phyloP scores from a whole-genome alignment of 2,329 filamentous ascomycete genomes.

The Aspergillus fumigatiaffinis region DNA sequence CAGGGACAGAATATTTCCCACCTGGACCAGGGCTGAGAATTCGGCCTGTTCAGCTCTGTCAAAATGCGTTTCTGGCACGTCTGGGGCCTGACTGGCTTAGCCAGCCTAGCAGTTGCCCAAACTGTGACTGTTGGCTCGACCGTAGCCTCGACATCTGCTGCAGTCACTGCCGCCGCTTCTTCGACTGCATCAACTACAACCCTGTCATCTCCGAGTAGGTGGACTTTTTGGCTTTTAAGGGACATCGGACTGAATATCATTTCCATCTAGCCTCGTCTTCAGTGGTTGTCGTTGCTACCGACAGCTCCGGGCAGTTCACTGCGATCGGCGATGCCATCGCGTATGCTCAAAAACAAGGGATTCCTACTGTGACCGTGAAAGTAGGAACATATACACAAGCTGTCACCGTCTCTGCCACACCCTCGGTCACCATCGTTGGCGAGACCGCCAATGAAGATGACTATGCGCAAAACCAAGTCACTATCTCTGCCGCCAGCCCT shows the following conservation, averaged over 20 bases:
- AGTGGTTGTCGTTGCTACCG: constrained; percentile 43
- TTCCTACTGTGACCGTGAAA: constrained; percentile 43
- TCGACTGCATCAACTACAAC: neutral
- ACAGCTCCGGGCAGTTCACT: constrained; percentile 44
- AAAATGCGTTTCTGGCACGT: constrained; percentile 1
- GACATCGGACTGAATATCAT: too few relatives aligned
- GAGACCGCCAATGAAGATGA: constrained; percentile 24
- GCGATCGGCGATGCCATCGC: constrained; percentile 44
- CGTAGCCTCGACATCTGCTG: neutral
- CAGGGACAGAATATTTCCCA: too few relatives aligned
- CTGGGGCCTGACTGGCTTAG: neutral
- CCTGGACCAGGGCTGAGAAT: too few relatives aligned
- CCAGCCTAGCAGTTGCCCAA: neutral
- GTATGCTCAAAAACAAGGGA: constrained; percentile 40
- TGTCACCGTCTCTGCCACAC: constrained; percentile 38
- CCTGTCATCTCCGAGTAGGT: neutral
- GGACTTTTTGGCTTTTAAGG: too few relatives aligned
- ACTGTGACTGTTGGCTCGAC: neutral
- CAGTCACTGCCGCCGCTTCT: neutral
- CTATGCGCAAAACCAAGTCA: constrained; percentile 39
- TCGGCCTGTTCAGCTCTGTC: neutral
- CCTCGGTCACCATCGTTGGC: constrained; percentile 42
- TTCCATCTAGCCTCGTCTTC: constrained; percentile 9
- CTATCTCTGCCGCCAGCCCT: constrained; percentile 25
- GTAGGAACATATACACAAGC: constrained; percentile 46